Base-by-base conservation (phyloP, 352 stramenopile species). In the Globisporangium irregulare region DNA sequence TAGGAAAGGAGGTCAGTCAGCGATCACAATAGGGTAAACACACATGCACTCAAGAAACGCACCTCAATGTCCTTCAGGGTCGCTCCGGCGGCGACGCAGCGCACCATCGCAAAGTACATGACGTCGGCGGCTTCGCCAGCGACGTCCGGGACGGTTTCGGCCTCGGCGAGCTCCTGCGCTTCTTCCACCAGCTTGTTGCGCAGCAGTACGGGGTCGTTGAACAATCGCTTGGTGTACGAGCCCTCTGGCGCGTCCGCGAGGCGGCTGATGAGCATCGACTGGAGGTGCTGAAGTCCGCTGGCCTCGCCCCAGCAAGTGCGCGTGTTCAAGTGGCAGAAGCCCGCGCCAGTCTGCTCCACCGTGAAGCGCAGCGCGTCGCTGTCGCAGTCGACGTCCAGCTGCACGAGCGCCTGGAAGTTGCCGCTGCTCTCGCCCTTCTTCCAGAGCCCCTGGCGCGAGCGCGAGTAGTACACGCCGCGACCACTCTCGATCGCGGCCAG, bases 141-240 rank as follows among this genome's bases (percentile, higher is more conserved):
- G 0, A 99, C 93, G 68, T 99, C 87, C 20, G 90, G 63, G 36
- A 83, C 75, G 4, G 73, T 91, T 69, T 95, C 78, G 6, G 93
- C 92, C 71, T 98, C 93, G 3, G 90, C 84, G 20, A 98, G 85
- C 69, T 98, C 93, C 72, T 99, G 95, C 24, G 94, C 94, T 80
- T 99, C 96, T 72, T 99, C 97, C 10, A 99, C 94, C 25, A 99
- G 82, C 79, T 99, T 99, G 74, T 98, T 95, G 24, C 94, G 88
- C 61, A 99, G 79, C 68, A 99, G 73, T 64, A 85, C 76, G 0
- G 81, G 75, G 74, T 98, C 95, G 51, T 98, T 83, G 80, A 99
- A 98, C 24, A 99, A 76, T 9, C 95, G 82, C 82, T 98, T 98
- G 2, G 96, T 99, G 71, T 99, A 99, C 22, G 93, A 98, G 53